phyloP scores from a whole-genome alignment of 176 grass and related monocot genomes.

The Luzula sylvatica region DNA sequence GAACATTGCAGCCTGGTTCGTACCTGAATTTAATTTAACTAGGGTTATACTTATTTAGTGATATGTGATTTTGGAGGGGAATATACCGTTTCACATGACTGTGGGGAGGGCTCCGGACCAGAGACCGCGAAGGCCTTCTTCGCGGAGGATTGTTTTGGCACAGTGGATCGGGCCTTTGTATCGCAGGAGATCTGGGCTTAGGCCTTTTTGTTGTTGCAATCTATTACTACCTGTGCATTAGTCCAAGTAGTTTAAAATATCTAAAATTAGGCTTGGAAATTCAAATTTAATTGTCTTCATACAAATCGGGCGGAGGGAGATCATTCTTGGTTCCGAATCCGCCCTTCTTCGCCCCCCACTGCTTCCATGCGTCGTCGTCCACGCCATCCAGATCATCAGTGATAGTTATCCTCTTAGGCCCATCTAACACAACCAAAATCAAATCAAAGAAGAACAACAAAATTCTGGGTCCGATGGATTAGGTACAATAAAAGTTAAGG shows the following conservation, averaged over 20 bases:
- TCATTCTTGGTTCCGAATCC: neutral
- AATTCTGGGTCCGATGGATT: slow-evolving; percentile 98
- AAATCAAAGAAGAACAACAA: slow-evolving; percentile 22
- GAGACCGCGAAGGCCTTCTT: slow-evolving; percentile 69
- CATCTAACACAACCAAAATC: slow-evolving; percentile 17
- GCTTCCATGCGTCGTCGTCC: slow-evolving; percentile 75
- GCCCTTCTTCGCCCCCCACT: slow-evolving; percentile 30
- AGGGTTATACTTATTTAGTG: too few relatives aligned
- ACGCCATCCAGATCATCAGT: slow-evolving; percentile 84
- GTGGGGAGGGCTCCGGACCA: slow-evolving; percentile 87
- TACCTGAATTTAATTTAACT: neutral
- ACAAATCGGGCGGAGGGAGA: slow-evolving; percentile 45
- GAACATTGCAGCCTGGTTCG: slow-evolving; percentile 98
- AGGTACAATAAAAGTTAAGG: slow-evolving; percentile 82
- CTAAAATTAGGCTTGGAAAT: too few relatives aligned
- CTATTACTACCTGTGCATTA: slow-evolving; percentile 89
- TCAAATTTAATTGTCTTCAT: slow-evolving; percentile 9
- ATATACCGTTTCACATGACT: slow-evolving; percentile 69
- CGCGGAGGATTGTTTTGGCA: slow-evolving; percentile 55
- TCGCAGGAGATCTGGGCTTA: slow-evolving; percentile 56
- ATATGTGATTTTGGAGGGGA: too few relatives aligned
- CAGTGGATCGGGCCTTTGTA: slow-evolving; percentile 91
- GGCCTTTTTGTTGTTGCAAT: slow-evolving; percentile 81
- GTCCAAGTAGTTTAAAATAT: too few relatives aligned
- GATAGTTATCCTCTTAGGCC: slow-evolving; percentile 37